These are phyloP conservation scores for Kluyveromyces starmeri DNA, from an alignment of 805 yeast species.

Conservation along the genomic window DNA sequence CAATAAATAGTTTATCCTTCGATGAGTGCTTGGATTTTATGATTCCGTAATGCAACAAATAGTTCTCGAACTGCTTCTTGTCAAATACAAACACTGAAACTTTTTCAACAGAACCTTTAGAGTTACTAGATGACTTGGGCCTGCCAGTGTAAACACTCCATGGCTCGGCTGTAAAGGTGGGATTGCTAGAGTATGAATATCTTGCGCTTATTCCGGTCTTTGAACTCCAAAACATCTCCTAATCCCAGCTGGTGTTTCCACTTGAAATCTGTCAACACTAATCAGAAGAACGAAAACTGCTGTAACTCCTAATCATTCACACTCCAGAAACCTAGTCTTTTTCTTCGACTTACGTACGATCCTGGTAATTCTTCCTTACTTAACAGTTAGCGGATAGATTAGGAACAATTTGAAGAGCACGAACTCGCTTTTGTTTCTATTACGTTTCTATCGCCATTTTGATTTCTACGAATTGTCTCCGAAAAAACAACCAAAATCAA, in stretches of 20 bases:
- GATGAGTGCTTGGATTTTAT: slow-evolving; percentile 33
- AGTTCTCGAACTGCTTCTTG: slow-evolving; percentile 61
- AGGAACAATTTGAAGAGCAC: too few relatives aligned
- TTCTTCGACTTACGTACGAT: too few relatives aligned
- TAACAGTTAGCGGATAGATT: too few relatives aligned
- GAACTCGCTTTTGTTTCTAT: too few relatives aligned
- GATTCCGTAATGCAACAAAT: slow-evolving; percentile 42
- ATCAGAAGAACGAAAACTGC: too few relatives aligned
- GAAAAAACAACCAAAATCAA: too few relatives aligned
- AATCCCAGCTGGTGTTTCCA: too few relatives aligned
- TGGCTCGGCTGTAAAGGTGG: slow-evolving; percentile 65
- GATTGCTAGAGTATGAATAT: slow-evolving; percentile 61
- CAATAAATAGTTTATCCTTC: slow-evolving; percentile 36
- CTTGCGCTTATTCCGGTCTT: slow-evolving; percentile 53
- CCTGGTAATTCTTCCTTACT: too few relatives aligned
- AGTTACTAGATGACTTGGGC: slow-evolving; percentile 45
- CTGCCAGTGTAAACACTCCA: slow-evolving; percentile 87
- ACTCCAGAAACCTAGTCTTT: too few relatives aligned
- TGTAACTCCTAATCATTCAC: too few relatives aligned
- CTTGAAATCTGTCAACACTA: too few relatives aligned
- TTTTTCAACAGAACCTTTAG: slow-evolving; percentile 21
- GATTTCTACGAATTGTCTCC: not conserved
- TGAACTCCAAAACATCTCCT: slow-evolving; percentile 28
- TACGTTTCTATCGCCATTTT: too few relatives aligned
- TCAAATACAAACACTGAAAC: slow-evolving; percentile 85